Evolutionary conservation across 306 rosid species (phyloP).

Genomic region (Bauhinia variegata): DNA sequence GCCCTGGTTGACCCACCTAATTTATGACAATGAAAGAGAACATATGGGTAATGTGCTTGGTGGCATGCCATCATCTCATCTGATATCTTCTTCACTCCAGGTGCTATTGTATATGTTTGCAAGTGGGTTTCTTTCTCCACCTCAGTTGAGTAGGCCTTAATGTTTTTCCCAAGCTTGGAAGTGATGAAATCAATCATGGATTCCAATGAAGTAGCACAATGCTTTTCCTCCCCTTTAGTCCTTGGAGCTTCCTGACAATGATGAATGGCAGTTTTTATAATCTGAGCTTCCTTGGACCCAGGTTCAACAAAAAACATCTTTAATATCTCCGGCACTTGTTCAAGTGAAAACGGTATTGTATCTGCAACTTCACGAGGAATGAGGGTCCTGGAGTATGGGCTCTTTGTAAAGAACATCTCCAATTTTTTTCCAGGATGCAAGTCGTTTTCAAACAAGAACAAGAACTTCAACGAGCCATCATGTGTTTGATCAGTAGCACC

Average conservation of each 20-base stretch:
- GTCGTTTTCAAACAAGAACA: neutral
- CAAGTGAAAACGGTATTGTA: conserved; percentile 52
- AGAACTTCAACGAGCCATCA: too few species aligned
- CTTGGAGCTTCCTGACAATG: conserved; percentile 61
- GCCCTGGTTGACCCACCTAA: too few species aligned
- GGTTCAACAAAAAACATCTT: conserved; percentile 48
- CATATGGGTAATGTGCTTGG: too few species aligned
- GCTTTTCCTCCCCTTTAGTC: conserved; percentile 68
- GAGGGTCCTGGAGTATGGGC: too few species aligned
- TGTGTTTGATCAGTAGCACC: too few species aligned
- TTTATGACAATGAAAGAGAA: too few species aligned
- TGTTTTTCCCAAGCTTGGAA: conserved; percentile 47
- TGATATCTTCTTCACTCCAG: conserved; percentile 37
- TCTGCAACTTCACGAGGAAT: conserved; percentile 38
- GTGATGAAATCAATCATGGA: conserved; percentile 79
- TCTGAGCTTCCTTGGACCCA: conserved; percentile 49
- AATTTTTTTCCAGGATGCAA: too few species aligned
- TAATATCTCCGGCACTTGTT: conserved; percentile 41
- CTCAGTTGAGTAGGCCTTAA: conserved; percentile 50
- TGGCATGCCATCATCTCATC: too few species aligned
- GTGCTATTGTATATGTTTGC: conserved; percentile 35
- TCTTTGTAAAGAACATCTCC: too few species aligned
- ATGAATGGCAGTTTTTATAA: conserved; percentile 49
- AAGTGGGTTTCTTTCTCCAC: too few species aligned
- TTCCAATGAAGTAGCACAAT: conserved; percentile 82